Evolutionary conservation across 1,284 basidiomycete genomes (phyloP), one percentile per base, ranked within the genome.

Genomic region (Trametes polyzona): DNA sequence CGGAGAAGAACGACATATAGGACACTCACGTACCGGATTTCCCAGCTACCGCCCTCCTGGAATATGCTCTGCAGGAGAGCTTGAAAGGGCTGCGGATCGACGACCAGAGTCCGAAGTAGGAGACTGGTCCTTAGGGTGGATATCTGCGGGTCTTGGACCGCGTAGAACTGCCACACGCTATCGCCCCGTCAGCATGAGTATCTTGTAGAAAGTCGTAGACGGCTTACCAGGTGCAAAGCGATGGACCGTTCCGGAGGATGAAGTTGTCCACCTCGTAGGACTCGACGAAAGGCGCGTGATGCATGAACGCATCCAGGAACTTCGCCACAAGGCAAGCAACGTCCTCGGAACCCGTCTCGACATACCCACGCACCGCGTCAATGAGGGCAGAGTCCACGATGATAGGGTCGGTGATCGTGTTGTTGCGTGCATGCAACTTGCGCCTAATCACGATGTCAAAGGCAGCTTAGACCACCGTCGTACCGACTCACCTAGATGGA

Each of bases 211-310:
- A 17, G 1, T 11, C 14, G 8, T 11, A 2, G 3, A 23, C 7
- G 4, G 35, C 78, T 55, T 67, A 88, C 88, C 87, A 88, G 36
- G 73, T 70, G 37, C 78, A 78, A 19, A 90, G 72, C 19, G 82
- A 69, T 33, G 71, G 68, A 16, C 80, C 83, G 61, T 89, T 88
- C 30, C 81, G 78, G 37, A 89, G 67, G 23, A 89, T 78, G 65
- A 90, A 88, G 67, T 88, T 87, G 63, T 89, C 87, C 2, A 87
- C 75, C 69, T 89, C 88, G 61, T 86, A 80, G 0, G 80, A 67
- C 64, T 87, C 84, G 42, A 90, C 67, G 35, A 83, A 77, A 0
- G 81, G 76, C 0, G 85, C 79, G 37, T 86, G 80, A 40, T 77
- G 80, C 30, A 86, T 69, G 62, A 89, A 84, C 12, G 78, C 71